Evolutionary conservation across 2,329 filamentous ascomycete species (phyloP), one percentile per base, ranked within the genome.

Genomic region (Venturia nashicola): DNA sequence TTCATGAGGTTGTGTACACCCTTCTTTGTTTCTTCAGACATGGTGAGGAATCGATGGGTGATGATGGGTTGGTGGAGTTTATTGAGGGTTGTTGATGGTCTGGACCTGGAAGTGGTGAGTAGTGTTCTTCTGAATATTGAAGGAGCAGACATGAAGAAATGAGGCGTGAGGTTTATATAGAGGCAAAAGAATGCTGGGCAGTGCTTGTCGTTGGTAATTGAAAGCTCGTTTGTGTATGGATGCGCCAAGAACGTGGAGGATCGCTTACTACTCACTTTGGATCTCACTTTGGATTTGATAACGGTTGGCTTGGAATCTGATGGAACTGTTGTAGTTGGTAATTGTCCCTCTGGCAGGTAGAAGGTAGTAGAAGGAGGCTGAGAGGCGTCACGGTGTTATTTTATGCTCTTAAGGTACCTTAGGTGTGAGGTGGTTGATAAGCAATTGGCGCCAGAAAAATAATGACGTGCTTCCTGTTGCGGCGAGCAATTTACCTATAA

Each of bases 41-140:
- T 42, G 32, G 61, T 27, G 51, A 51, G 40, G 39, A 27, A 39
- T 34, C 46, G 18, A 7, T 57, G 36, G 36, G 18, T 57, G 36
- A 42, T 59, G 51, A 63, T 32, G 34, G 42, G 44, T 43, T 27
- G 55, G 23, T 55, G 32, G 36, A 44, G 48, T 36, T 42, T 57
- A n/a, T 18, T 57, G 51, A 36, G 11, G 18, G 32, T 36, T n/a
- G 27, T 4, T 55, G 64, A 55, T 32, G 62, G 36, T 46, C 43
- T 55, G 20, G 65, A 68, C 61, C 72, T 75, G 59, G 75, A 68
- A 68, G 72, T 72, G 66, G 76, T 78, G 69, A 78, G 76, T 69
- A 78, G 67, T 67, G 75, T 76, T 74, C 75, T 74, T 65, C 69
- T 67, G 64, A 76, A 69, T 2, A 57, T 66, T 66, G 73, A 69